Evolutionary conservation across 2,329 filamentous ascomycete genomes (phyloP), one percentile per base, ranked within the genome.

Genomic region (Pyrenophora seminiperda): DNA sequence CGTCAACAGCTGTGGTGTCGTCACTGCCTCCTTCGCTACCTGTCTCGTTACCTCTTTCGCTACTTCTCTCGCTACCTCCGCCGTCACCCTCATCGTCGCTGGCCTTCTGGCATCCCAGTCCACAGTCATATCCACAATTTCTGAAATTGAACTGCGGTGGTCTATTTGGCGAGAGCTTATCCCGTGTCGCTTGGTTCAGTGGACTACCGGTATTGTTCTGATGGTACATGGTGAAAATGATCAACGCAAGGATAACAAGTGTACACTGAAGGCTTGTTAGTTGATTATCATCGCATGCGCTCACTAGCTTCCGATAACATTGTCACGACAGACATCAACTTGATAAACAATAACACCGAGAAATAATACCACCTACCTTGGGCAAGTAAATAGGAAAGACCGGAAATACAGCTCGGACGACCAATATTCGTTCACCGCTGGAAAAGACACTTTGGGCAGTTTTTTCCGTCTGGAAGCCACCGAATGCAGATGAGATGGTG

Each of bases 81-180:
- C 40, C 59, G 15, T 53, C 55, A 20, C 38, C 54, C 19, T 55
- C 60, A 24, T 41, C 54, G n/a, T 53, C 47, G 9, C 30, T 22
- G 20, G 40, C 50, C 20, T 52, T 53, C 9, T 50, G 49, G 36
- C 61, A 62, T 7, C 64, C 62, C 41, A 56, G 59, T 15, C 61
- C 62, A 32, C 63, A 67, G 15, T 54, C 57, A 39, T 60, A 68
- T 6, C 63, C 54, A 31, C 62, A 67, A 7, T 61, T 57, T 2
- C 56, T 56, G 18, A 50, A 43, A 17, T 68, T 65, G 22, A 61
- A 49, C 14, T 66, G 65, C 15, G 62, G 59, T 19, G 61, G 60
- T 33, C 50, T 53, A 5, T 49, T 18, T 5, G 22, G 19, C 18
- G 40, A 41, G 2, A 7, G 19, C 1, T 7, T 41, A 18, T 33